These are phyloP conservation scores for Paraleonurus japonicus DNA, from an alignment of 257 asterid species.

Conservation along the genomic window DNA sequence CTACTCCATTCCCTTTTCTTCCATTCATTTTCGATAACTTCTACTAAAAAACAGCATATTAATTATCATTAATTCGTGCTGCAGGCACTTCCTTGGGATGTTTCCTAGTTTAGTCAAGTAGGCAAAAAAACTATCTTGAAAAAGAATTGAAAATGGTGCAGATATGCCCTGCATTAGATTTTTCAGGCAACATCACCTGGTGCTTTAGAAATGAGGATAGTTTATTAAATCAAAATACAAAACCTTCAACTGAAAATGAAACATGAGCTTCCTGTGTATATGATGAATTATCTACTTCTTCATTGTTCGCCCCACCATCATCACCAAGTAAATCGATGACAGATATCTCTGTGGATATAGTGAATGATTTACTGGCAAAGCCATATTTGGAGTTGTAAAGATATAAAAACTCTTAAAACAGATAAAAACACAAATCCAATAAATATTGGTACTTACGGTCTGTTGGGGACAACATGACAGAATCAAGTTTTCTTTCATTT, in stretches of 20 bases:
- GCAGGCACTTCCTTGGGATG: neutral
- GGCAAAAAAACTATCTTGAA: neutral
- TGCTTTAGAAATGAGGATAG: constrained; percentile 3
- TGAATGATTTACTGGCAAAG: constrained; percentile 18
- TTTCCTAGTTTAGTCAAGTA: constrained; percentile 13
- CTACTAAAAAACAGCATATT: neutral
- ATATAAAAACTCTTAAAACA: constrained; percentile 17
- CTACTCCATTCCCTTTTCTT: neutral
- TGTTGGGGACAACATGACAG: constrained; percentile 28
- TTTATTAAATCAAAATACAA: constrained; percentile 15
- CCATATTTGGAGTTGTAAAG: neutral
- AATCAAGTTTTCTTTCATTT: constrained; percentile 31
- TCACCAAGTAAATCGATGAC: constrained; percentile 74
- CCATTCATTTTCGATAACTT: neutral
- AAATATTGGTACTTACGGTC: constrained; percentile 35
- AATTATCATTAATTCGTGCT: constrained; percentile 12
- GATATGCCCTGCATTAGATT: neutral
- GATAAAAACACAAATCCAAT: neutral
- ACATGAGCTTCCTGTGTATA: constrained; percentile 72
- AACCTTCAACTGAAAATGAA: constrained; percentile 88
- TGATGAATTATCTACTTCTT: constrained; percentile 34
- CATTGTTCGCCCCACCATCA: constrained; percentile 50
- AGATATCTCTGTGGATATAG: constrained; percentile 52
- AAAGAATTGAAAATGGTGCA: neutral
- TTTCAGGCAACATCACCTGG: constrained; percentile 10